Base-by-base conservation (phyloP, 2,329 filamentous ascomycete species). In the Cordyceps sp. region DNA sequence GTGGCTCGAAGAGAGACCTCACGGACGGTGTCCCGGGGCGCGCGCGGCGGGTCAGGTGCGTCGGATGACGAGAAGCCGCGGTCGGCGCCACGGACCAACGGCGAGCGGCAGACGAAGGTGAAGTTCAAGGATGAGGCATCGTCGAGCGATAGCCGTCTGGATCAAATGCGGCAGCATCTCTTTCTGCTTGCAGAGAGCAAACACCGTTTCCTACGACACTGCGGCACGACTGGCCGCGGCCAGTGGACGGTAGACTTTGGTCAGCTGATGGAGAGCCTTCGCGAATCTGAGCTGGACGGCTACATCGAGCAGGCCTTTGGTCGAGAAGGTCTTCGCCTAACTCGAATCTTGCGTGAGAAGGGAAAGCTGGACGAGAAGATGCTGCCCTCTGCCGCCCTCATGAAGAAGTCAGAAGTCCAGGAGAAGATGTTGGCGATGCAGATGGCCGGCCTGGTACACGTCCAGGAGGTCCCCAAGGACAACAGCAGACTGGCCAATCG, bases 341-440 rank as follows among this genome's bases (percentile, higher is more conserved):
- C 85, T 15, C 78, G 84, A 15, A 84, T 96, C 34, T 66, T 98
- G 15, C 70, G 79, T 25, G 76, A 80, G 36, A 84, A 86, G 48
- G 90, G 90, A 33, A 93, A 90, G 48, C 64, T 96, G n/a, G 88
- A 96, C 42, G 90, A 98, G 54, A 93, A 92, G 54, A 77, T 81
- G 37, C 65, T 94, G 10, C 79, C 81, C 24, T 75, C 76, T 31
- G 66, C 85, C 34, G 81, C 80, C 33, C 69, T 98, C 37, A 78
- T 94, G 62, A 78, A 79, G 35, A 82, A 88, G 45, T 75, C 78
- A 36, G 83, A 93, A 33, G 73, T 96, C 17, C 82, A 90, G 29
- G 74, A 78, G 36, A 79, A 85, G 39, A 77, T 96, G 54, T 77
- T 82, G 12, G 73, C 77, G 38, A 81, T 98, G 67, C 82, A 93